Evolutionary conservation across 495 filamentous ascomycete species (phyloP).

Genomic region (Penicillium nucicola): DNA sequence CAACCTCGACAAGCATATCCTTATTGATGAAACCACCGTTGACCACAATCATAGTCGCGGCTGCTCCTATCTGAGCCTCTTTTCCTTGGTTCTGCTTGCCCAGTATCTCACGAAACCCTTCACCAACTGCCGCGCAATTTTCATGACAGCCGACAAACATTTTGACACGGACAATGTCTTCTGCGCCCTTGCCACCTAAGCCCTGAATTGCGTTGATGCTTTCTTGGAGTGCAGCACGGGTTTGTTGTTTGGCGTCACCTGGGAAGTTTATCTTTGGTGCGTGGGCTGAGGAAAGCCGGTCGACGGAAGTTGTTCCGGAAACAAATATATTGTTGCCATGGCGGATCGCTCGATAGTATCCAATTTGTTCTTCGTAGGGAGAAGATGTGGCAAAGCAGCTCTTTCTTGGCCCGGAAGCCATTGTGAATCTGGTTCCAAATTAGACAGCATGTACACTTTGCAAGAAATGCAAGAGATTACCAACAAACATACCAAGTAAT

Average conservation of each 20-base stretch:
- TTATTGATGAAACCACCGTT: constrained; percentile 39
- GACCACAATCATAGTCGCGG: constrained; percentile 44
- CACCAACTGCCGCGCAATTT: constrained; percentile 30
- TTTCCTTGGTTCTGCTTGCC: constrained; percentile 20
- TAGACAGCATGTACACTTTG: too few species aligned
- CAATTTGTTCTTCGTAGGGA: constrained; percentile 42
- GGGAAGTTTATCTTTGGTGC: constrained; percentile 37
- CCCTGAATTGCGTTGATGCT: constrained; percentile 38
- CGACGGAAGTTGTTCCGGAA: constrained; percentile 44
- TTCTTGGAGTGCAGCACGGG: constrained; percentile 35
- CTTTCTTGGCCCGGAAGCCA: constrained; percentile 4
- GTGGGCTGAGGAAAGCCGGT: constrained; percentile 27
- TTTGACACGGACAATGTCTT: constrained; percentile 37
- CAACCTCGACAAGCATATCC: constrained; percentile 47
- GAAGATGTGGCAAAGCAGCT: constrained; percentile 32
- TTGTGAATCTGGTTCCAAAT: background rate
- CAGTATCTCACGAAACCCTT: constrained; percentile 34
- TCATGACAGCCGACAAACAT: constrained; percentile 40
- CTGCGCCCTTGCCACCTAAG: constrained; percentile 37
- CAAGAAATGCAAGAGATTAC: too few species aligned
- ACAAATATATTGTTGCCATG: constrained; percentile 43
- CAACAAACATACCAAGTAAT: too few species aligned
- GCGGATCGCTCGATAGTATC: constrained; percentile 47
- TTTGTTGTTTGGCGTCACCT: constrained; percentile 38
- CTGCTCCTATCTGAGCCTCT: constrained; percentile 25